phyloP scores from a whole-genome alignment of 1,139 yeast species.

The Debaryomycetaceae sp. region DNA sequence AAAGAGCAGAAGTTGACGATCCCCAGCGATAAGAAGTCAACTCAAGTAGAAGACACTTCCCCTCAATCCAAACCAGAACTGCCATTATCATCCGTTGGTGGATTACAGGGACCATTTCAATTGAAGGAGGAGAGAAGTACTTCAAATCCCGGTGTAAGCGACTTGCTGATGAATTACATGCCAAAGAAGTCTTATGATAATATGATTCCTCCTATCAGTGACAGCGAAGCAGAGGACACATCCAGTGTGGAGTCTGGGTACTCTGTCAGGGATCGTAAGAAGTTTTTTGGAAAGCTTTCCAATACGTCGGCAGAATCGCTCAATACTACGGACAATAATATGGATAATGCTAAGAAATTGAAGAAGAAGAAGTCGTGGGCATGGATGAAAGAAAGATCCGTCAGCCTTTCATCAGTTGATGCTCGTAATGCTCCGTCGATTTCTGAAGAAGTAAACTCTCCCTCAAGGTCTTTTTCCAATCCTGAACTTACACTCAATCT shows the following conservation, averaged over 20 bases:
- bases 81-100: background rate
- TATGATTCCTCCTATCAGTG: background rate
- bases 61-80: background rate
- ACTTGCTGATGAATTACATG: background rate
- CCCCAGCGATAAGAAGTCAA: background rate
- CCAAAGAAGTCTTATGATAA: background rate
- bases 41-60: background rate
- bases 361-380: slow-evolving; percentile 41
- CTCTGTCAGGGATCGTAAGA: slow-evolving; percentile 16
- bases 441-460: slow-evolving; percentile 11
- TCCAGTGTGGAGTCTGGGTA: slow-evolving; percentile 15
- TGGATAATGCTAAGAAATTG: slow-evolving; percentile 2
- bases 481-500: slow-evolving; percentile 22
- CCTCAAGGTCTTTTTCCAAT: slow-evolving; percentile 33
- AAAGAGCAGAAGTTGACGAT: background rate
- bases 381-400: slow-evolving; percentile 38
- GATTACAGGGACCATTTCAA: background rate
- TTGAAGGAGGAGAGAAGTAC: background rate
- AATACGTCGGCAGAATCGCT: slow-evolving; percentile 8
- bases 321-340: slow-evolving; percentile 1
- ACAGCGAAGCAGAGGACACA: background rate
- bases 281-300: slow-evolving; percentile 21
- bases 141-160: background rate
- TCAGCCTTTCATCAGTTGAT: slow-evolving; percentile 28
- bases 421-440: slow-evolving; percentile 19